phyloP scores from a whole-genome alignment of 495 filamentous ascomycete species.

The Neurospora tetrasperma region DNA sequence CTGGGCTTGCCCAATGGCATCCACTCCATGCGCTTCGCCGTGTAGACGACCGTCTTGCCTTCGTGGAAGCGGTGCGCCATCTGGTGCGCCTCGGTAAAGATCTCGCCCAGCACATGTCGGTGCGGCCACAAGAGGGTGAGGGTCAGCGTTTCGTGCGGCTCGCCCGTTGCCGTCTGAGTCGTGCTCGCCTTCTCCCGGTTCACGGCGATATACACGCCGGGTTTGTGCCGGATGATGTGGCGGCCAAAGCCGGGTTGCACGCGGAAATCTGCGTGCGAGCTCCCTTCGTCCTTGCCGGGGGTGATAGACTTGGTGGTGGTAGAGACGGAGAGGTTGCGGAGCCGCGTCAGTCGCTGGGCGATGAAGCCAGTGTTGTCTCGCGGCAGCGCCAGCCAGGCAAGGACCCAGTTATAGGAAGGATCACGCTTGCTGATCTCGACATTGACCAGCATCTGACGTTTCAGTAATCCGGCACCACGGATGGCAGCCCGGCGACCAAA shows the following conservation, averaged over 20 bases:
- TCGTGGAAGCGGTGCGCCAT: slow-evolving; percentile 67
- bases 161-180: slow-evolving; percentile 62
- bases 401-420: slow-evolving; percentile 85
- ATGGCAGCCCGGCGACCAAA: slow-evolving; percentile 64
- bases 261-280: slow-evolving; percentile 67
- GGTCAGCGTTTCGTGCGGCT: slow-evolving; percentile 88
- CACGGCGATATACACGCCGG: slow-evolving; percentile 70
- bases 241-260: slow-evolving; percentile 84
- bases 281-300: slow-evolving; percentile 53
- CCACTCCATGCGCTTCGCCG: slow-evolving; percentile 72
- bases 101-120: slow-evolving; percentile 71
- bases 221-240: slow-evolving; percentile 76
- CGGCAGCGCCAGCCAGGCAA: slow-evolving; percentile 85
- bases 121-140: slow-evolving; percentile 84
- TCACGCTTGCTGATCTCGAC: slow-evolving; percentile 91
- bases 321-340: slow-evolving; percentile 38
- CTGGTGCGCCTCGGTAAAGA: slow-evolving; percentile 76
- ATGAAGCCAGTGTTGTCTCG: slow-evolving; percentile 44
- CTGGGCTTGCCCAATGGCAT: slow-evolving; percentile 76
- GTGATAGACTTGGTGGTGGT: slow-evolving; percentile 47
- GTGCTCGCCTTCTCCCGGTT: slow-evolving; percentile 70
- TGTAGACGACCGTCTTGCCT: slow-evolving; percentile 93
- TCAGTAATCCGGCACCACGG: slow-evolving; percentile 57
- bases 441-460: slow-evolving; percentile 81
- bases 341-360: slow-evolving; percentile 36